These are phyloP conservation scores for Albizia julibrissin DNA, from an alignment of 306 rosid genomes.

Conservation along the genomic window DNA sequence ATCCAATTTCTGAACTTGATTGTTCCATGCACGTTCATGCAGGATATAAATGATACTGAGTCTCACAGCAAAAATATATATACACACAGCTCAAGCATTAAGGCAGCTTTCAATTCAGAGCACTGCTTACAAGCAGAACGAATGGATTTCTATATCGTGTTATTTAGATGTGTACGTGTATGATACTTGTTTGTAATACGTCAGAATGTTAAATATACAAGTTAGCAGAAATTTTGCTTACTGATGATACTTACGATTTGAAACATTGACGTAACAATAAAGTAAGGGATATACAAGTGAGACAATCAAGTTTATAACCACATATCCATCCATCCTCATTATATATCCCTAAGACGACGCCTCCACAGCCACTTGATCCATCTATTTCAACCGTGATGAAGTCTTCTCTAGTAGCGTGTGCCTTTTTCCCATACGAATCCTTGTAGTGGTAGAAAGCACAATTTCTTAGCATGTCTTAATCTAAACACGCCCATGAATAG, in stretches of 20 bases:
- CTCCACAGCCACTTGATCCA: no score
- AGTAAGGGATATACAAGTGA: not conserved
- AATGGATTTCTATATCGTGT: not conserved
- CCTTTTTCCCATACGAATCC: no score
- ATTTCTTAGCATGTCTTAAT: no score
- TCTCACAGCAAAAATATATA: not conserved
- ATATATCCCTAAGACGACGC: no score
- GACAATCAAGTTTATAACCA: no score
- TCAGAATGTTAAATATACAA: not conserved
- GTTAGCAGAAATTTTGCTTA: not conserved
- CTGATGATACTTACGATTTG: not conserved
- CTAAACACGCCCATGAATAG: no score
- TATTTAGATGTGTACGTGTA: not conserved
- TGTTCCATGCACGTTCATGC: not conserved
- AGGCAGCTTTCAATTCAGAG: not conserved
- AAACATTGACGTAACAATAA: not conserved
- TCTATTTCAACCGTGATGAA: no score
- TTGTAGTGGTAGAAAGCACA: no score
- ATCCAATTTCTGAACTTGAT: not conserved
- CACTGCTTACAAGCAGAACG: not conserved
- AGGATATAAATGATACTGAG: slow-evolving; percentile 31
- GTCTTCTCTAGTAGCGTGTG: no score
- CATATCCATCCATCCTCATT: no score
- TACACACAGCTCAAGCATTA: not conserved
- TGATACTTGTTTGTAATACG: not conserved